Base-by-base conservation (phyloP, 2,329 filamentous ascomycete genomes). In the Neofusicoccum ribis region DNA sequence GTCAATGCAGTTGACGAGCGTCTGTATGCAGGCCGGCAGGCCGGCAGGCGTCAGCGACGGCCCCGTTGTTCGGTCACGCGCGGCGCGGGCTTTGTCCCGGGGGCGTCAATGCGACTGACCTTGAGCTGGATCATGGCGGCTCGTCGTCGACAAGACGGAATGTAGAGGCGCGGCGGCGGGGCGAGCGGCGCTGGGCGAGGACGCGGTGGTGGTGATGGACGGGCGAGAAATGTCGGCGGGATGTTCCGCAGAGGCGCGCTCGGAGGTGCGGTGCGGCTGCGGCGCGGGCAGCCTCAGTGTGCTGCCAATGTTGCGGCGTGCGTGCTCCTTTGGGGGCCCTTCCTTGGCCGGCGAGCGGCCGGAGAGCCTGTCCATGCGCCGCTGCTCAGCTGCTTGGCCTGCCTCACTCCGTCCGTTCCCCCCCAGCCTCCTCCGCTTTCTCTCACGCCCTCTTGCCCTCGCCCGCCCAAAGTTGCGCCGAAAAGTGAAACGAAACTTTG, bases 1-100 rank as follows among this genome's bases (percentile, higher is more conserved):
- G 89, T 99, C 95, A 88, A 99, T 98, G 89, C 95, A 98, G 82
- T 95, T 97, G 74, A 99, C 87, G 88, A 99, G 92, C 77, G 93
- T 91, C 95, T 97, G 71, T 39, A 47, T 36, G 41, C 27, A 37
- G 15, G 43, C 43, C 27, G 34, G 27, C 4, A 20, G 6, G 34
- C 12, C 27, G 34, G 27, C 4, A 20, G 6, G 34, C 12, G 59
- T 62, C 20, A 63, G 64, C 41, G 17, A 52, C 23, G 27, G 27
- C 27, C 11, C 41, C 34, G 51, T 31, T 46, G 17, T 12, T 20
- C 15, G 9, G 15, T 34, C 43, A 36, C n/a, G 37, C 31, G 27
- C 17, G 17, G 36, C 39, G 61, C 39, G 17, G 61, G 49, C 37
- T 44, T 54, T 23, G 23, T 31, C 43, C 52, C n/a, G 46, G 20